Percentiles rank a stretch among this genome's conserved stretches.
phyloP scores from a whole-genome alignment of 2,329 filamentous ascomycete genomes.

The Chaetothyriales sp. region DNA sequence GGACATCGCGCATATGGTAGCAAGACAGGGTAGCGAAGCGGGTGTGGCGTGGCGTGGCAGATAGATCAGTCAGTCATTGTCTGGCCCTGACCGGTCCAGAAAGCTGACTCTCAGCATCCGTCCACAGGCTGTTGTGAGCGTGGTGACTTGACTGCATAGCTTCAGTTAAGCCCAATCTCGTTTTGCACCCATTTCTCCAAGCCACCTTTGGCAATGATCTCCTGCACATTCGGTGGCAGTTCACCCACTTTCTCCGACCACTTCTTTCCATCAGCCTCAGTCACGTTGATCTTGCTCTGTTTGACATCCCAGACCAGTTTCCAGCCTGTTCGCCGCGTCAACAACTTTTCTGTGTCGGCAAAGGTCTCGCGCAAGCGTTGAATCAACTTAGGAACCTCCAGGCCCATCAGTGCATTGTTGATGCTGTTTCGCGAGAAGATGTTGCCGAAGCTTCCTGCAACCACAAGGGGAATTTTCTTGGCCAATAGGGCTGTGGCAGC shows the following conservation, averaged over 20 bases:
- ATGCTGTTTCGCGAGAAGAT: conserved; percentile 55
- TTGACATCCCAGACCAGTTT: conserved; percentile 66
- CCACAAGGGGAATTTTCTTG: conserved; percentile 63
- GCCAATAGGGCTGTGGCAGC: conserved; percentile 77
- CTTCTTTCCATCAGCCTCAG: conserved; percentile 50
- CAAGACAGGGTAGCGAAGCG: background rate
- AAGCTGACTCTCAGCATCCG: background rate
- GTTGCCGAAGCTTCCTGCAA: conserved; percentile 67
- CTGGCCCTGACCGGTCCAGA: too few species aligned
- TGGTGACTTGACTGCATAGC: background rate
- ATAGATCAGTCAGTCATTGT: too few species aligned
- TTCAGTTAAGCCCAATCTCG: conserved; percentile 38
- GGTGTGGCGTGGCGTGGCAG: background rate
- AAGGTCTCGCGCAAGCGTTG: conserved; percentile 22
- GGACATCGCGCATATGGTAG: too few species aligned
- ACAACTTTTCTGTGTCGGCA: conserved; percentile 37
- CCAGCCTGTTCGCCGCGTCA: conserved; percentile 68
- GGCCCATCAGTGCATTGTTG: conserved; percentile 26
- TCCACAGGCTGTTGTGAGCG: background rate
- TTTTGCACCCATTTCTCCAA: conserved; percentile 71
- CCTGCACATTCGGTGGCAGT: conserved; percentile 71
- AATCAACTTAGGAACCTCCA: conserved; percentile 25
- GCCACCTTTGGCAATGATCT: conserved; percentile 63
- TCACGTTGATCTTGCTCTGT: conserved; percentile 53
- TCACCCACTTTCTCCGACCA: conserved; percentile 77